Evolutionary conservation across 805 yeast genomes (phyloP).

Genomic region (Starmerella gropengiesseri): DNA sequence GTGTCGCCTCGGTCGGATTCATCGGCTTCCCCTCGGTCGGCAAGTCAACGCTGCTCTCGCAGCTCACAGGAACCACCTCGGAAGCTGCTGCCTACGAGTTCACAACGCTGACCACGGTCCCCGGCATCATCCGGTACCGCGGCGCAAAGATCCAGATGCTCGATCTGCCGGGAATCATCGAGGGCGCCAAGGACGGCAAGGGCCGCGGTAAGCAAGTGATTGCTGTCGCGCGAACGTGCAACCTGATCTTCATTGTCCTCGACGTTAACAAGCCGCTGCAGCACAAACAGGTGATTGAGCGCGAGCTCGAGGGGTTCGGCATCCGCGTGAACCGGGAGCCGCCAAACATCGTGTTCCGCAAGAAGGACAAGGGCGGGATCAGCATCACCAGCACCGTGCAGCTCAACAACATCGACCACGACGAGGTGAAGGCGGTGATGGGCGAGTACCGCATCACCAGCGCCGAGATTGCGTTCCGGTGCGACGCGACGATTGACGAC

Average conservation of each 20-base stretch:
- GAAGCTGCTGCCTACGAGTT: conserved; percentile 97
- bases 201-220: conserved; percentile 98
- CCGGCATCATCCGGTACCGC: conserved; percentile 88
- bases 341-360: conserved; percentile 83
- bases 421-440: conserved; percentile 93
- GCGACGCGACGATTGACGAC: conserved; percentile 97
- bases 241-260: conserved; percentile 79
- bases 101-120: conserved; percentile 94
- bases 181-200: conserved; percentile 96
- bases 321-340: conserved; percentile 84
- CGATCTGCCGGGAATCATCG: conserved; percentile 93
- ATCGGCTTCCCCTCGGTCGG: conserved; percentile 98
- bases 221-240: conserved; percentile 98
- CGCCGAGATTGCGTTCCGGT: conserved; percentile 91
- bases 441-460: conserved; percentile 88
- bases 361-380: conserved; percentile 93
- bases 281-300: conserved; percentile 87
- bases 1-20: conserved; percentile 94
- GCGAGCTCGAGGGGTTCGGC: conserved; percentile 95
- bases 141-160: conserved; percentile 99
- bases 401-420: conserved; percentile 79
- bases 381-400: conserved; percentile 90
- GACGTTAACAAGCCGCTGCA: conserved; percentile 95
- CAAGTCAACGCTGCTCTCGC: conserved; percentile 59
- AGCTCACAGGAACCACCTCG: conserved; percentile 89